phyloP scores from a whole-genome alignment of 1,139 yeast genomes.

The Zygoascus sp. region DNA sequence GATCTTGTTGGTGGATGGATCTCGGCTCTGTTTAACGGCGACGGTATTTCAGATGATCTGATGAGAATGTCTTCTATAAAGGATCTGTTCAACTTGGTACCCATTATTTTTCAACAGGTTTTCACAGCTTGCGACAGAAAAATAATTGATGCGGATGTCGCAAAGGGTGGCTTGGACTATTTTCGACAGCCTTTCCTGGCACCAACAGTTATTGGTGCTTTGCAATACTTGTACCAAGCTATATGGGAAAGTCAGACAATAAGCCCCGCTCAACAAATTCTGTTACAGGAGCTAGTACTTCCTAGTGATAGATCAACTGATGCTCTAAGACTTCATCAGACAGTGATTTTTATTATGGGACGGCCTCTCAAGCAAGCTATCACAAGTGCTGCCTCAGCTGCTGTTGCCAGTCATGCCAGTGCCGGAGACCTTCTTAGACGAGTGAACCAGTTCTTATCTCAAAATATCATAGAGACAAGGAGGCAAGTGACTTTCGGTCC shows the following conservation, averaged over 20 bases:
- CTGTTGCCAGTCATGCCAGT: slow-evolving; percentile 13
- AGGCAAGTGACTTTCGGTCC: slow-evolving; percentile 6
- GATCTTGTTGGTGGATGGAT: slow-evolving; percentile 71
- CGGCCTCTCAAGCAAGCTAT: slow-evolving; percentile 22
- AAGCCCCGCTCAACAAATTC: slow-evolving; percentile 19
- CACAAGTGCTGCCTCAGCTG: not conserved
- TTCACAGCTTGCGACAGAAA: slow-evolving; percentile 56
- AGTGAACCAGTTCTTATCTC: slow-evolving; percentile 11
- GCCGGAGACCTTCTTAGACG: slow-evolving; percentile 12
- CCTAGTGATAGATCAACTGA: slow-evolving; percentile 38
- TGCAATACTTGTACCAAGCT: slow-evolving; percentile 38
- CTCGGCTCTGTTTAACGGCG: slow-evolving; percentile 72
- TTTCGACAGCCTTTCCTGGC: slow-evolving; percentile 57
- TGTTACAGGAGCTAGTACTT: slow-evolving; percentile 33
- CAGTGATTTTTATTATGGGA: slow-evolving; percentile 33
- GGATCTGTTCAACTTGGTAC: slow-evolving; percentile 65
- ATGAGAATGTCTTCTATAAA: slow-evolving; percentile 62
- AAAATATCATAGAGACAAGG: slow-evolving; percentile 9
- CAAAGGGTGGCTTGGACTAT: slow-evolving; percentile 59
- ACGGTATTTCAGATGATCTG: slow-evolving; percentile 81
- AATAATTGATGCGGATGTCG: slow-evolving; percentile 46
- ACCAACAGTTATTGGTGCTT: slow-evolving; percentile 43
- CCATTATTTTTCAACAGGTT: slow-evolving; percentile 70
- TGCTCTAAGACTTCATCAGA: slow-evolving; percentile 36
- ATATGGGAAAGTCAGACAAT: slow-evolving; percentile 37